Evolutionary conservation across 768 basidiomycete genomes (phyloP).

Genomic region (Rubroboletus pulcherrimus): DNA sequence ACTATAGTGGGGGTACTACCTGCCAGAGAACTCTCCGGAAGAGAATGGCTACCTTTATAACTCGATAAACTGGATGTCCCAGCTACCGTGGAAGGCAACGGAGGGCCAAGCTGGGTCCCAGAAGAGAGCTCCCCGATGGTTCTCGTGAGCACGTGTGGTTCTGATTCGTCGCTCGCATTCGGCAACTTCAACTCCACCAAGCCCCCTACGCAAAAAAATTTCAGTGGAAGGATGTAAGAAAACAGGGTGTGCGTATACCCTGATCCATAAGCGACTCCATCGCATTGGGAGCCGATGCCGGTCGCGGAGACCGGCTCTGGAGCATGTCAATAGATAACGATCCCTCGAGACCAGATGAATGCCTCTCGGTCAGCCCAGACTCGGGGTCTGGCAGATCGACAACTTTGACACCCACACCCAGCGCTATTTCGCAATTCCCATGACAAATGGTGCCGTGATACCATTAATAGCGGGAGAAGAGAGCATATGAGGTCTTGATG

Average conservation of each 20-base stretch:
- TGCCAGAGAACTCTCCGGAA: background rate
- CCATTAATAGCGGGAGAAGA: slow-evolving; percentile 3
- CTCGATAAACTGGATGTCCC: background rate
- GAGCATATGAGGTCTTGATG: slow-evolving; percentile 8
- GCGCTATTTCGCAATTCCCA: slow-evolving; percentile 32
- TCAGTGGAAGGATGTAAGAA: background rate
- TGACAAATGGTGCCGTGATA: slow-evolving; percentile 3
- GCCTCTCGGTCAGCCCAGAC: slow-evolving; percentile 19
- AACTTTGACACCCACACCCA: slow-evolving; percentile 67
- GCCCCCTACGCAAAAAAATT: slow-evolving; percentile 39
- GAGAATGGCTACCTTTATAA: background rate
- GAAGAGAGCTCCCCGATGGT: slow-evolving; percentile 42
- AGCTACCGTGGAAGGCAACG: slow-evolving; percentile 12
- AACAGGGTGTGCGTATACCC: slow-evolving; percentile 30
- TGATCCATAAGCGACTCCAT: slow-evolving; percentile 69
- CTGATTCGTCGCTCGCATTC: slow-evolving; percentile 31
- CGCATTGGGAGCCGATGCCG: slow-evolving; percentile 32
- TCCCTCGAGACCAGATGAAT: slow-evolving; percentile 23
- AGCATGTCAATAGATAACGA: slow-evolving; percentile 25
- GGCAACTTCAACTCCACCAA: slow-evolving; percentile 53
- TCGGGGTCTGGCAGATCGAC: slow-evolving; percentile 28
- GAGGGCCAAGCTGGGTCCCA: slow-evolving; percentile 30
- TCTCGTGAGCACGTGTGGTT: slow-evolving; percentile 37
- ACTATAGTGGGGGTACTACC: background rate
- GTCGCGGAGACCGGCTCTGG: slow-evolving; percentile 11